Conservation (phyloP, 2,329 filamentous ascomycete species). For the Penicillium capsulatum region DNA sequence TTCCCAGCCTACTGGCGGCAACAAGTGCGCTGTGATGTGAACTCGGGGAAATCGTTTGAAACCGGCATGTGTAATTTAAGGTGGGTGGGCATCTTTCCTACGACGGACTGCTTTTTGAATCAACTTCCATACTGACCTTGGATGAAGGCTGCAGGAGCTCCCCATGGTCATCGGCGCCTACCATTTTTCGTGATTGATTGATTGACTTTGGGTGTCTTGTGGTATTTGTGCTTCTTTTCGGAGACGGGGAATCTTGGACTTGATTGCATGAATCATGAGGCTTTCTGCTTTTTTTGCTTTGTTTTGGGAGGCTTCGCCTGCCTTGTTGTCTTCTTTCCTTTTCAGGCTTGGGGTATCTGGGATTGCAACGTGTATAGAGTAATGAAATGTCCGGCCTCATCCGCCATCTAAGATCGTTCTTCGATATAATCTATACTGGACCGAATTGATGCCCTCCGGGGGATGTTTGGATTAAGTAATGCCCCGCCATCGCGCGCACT, state of each 20-base stretch:
- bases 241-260: constrained; percentile 16
- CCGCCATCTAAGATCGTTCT: neutral
- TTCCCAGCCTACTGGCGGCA: constrained; percentile 71
- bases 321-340: constrained; percentile 4
- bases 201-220: constrained; percentile 1
- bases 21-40: constrained; percentile 86
- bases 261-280: constrained; percentile 20
- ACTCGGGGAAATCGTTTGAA: constrained; percentile 9
- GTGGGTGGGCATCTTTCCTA: no score
- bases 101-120: no score
- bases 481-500: constrained; percentile 11
- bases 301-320: constrained; percentile 1
- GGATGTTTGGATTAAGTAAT: constrained; percentile 21
- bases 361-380: constrained; percentile 20
- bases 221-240: constrained; percentile 6
- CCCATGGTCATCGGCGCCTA: neutral
- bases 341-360: constrained; percentile 15
- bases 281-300: constrained; percentile 1
- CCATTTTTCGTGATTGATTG: constrained; percentile 3
- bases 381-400: constrained; percentile 16
- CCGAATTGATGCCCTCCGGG: neutral
- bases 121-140: no score
- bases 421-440: no score
- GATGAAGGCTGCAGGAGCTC: no score
- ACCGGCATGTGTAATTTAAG: no score